Conservation (phyloP, 139 green algal species). For the Chlamydomonas asymmetrica region DNA sequence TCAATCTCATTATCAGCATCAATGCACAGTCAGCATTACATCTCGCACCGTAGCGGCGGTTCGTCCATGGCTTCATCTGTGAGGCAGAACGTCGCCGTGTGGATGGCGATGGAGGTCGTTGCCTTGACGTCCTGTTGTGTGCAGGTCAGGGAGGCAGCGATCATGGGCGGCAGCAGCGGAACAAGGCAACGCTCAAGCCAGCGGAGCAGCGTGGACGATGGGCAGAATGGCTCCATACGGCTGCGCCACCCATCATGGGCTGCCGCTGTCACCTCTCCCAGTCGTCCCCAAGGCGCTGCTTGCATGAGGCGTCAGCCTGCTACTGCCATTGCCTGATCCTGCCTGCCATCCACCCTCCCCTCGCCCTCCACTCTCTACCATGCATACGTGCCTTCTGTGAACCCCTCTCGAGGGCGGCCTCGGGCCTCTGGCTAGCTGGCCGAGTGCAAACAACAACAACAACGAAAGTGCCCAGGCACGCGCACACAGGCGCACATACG, state of each 20-base stretch:
- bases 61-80: constrained; percentile 71
- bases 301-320: neutral
- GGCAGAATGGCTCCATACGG: neutral
- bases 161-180: neutral
- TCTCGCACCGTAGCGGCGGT: constrained; percentile 45
- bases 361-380: too few relatives aligned
- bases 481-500: neutral
- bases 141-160: neutral
- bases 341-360: too few relatives aligned
- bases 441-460: neutral
- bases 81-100: constrained; percentile 72
- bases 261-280: neutral
- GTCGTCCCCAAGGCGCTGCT: neutral
- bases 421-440: too few relatives aligned
- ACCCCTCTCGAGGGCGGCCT: too few relatives aligned
- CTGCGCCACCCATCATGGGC: neutral
- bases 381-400: too few relatives aligned
- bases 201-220: neutral
- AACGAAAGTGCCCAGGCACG: neutral
- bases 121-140: constrained; percentile 61
- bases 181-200: neutral
- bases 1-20: too few relatives aligned
- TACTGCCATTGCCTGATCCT: neutral
- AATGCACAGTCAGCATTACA: too few relatives aligned
- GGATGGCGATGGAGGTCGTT: constrained; percentile 55